Evolutionary conservation across 306 rosid genomes (phyloP), one percentile per base, ranked within the genome.

Genomic region (Ormosia semicastrata): DNA sequence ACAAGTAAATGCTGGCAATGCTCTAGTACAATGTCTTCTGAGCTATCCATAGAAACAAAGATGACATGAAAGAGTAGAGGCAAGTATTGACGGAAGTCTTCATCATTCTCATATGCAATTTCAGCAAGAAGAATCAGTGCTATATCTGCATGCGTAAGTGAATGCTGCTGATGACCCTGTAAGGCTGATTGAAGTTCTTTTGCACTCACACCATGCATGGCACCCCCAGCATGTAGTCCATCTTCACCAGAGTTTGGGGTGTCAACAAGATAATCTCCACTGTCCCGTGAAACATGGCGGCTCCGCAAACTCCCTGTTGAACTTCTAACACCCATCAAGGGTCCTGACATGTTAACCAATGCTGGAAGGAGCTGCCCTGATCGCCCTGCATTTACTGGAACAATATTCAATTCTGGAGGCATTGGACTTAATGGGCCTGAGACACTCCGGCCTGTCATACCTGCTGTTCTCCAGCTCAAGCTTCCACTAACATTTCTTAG

Each of bases 1-100:
- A 96, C 99, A 66, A 96, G 99, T 82, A 96, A 91, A 89, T 94
- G 99, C 88, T 96, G 99, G 70, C 98, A 96, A 90, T 96, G 99
- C 82, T 93, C 98, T 33, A 96, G 96, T 75, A 96, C 98, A 53
- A 92, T 96, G 88, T 96, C 99, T 87, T 96, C 97, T 2, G 99
- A 96, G 85, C 99, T 96, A 81, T 96, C 99, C 99, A 96, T 93
- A 6, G 98, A 96, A 83, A 96, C 99, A 89, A 96, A 96, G 59
- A 92, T 93, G 78, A 96, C 99, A 80, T 96, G 99, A 66, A 96
- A 96, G 76, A 96, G 97, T 34, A 96, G 87, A 64, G 98, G 99
- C 88, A 96, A 86, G 85, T 96, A 97, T 89, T 96, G 98, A 32
- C 99, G 98, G 77, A 96, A 96, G 87, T 96, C 98, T 88, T 96